Evolutionary conservation across 192 early-diverging fungal genomes (phyloP).

Genomic region (Coemansia javaensis): DNA sequence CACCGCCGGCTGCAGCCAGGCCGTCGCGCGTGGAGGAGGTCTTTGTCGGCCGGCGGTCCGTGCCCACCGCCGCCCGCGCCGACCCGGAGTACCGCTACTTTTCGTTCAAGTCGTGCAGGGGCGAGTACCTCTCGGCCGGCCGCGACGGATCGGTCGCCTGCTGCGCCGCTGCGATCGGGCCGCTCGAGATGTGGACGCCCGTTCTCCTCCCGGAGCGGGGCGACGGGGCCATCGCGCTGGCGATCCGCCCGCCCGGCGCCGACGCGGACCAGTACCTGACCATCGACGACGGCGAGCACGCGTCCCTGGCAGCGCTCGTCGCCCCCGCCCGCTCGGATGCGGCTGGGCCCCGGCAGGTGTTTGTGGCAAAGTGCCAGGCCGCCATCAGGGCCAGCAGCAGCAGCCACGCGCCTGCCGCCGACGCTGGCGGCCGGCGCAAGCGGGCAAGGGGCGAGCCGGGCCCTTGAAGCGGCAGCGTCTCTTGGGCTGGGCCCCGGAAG

Average conservation of each 20-base stretch:
- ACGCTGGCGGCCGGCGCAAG: too few species aligned
- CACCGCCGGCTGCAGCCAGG: slow-evolving; percentile 6
- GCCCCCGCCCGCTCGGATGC: neutral
- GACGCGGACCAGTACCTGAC: slow-evolving; percentile 10
- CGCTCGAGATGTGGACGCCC: slow-evolving; percentile 39
- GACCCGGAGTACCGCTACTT: slow-evolving; percentile 9
- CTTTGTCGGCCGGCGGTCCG: slow-evolving; percentile 31
- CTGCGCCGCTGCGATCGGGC: slow-evolving; percentile 19
- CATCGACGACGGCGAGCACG: neutral
- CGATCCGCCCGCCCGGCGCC: slow-evolving; percentile 9
- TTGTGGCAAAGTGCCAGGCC: slow-evolving; percentile 8
- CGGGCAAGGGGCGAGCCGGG: too few species aligned
- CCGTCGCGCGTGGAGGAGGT: slow-evolving; percentile 29
- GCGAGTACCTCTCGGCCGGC: slow-evolving; percentile 18
- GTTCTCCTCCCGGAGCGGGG: slow-evolving; percentile 25
- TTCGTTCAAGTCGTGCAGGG: slow-evolving; percentile 25
- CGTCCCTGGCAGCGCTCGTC: too few species aligned
- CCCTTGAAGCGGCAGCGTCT: too few species aligned
- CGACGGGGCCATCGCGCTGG: slow-evolving; percentile 30
- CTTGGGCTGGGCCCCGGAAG: too few species aligned
- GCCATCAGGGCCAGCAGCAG: neutral
- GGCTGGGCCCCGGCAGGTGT: neutral
- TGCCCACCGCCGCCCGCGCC: slow-evolving; percentile 6
- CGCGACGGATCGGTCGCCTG: slow-evolving; percentile 10
- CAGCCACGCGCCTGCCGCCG: too few species aligned